phyloP scores from a whole-genome alignment of 2,329 filamentous ascomycete genomes.

The Chaetomiaceae sp. region DNA sequence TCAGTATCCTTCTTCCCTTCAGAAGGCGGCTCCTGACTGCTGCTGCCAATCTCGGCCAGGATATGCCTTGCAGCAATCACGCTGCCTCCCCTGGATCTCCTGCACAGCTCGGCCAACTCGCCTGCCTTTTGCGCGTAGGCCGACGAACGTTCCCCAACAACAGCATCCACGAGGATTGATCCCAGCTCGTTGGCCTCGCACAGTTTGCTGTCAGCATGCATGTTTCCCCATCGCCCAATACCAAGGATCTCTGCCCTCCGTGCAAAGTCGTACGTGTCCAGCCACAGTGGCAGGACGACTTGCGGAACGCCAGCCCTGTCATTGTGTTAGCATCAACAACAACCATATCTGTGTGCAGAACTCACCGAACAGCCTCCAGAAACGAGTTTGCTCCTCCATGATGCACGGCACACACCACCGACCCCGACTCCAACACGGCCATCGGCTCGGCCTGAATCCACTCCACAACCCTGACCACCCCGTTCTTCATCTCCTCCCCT shows the following conservation, averaged over 20 bases:
- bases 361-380: not conserved
- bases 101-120: constrained; percentile 18
- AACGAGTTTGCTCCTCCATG: constrained; percentile 9
- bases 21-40: not conserved
- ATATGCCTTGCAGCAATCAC: constrained; percentile 7
- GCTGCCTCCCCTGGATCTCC: constrained; percentile 2
- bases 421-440: not conserved
- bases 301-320: constrained; percentile 2
- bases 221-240: constrained; percentile 24
- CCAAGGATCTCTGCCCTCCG: constrained; percentile 20
- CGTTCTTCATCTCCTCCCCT: not conserved
- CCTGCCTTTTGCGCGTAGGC: constrained; percentile 14
- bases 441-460: constrained; percentile 4
- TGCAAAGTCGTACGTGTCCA: constrained; percentile 25
- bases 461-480: not conserved
- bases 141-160: constrained; percentile 13
- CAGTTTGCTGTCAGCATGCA: not conserved
- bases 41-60: not conserved
- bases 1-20: not conserved
- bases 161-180: constrained; percentile 15
- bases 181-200: constrained; percentile 19
- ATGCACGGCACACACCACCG: constrained; percentile 9
- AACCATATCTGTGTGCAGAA: too few relatives aligned
- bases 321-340: not conserved
- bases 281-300: constrained; percentile 12